Conservation (phyloP, 495 filamentous ascomycete genomes). For the Friedmanniomyces endolithicus region DNA sequence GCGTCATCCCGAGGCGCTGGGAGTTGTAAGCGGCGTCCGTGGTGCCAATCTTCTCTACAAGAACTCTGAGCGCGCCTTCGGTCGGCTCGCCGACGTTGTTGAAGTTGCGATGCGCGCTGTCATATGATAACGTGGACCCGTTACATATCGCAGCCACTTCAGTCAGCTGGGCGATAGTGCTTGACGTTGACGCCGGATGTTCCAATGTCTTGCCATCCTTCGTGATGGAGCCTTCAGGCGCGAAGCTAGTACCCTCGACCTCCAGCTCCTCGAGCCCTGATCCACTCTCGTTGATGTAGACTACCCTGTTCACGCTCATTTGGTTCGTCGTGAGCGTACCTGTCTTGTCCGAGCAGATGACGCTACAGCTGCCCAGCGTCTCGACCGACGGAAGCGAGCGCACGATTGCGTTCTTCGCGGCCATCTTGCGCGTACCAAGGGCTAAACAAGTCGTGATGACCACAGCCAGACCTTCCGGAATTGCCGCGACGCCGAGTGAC, state of each 20-base stretch:
- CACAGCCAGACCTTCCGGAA: constrained; percentile 92
- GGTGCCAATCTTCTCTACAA: constrained; percentile 91
- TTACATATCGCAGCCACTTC: constrained; percentile 90
- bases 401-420: constrained; percentile 93
- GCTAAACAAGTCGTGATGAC: constrained; percentile 97
- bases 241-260: constrained; percentile 88
- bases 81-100: constrained; percentile 90
- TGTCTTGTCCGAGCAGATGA: constrained; percentile 99
- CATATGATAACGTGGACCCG: constrained; percentile 69
- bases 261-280: constrained; percentile 73
- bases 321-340: constrained; percentile 98
- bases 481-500: constrained; percentile 93
- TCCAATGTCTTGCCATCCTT: constrained; percentile 53
- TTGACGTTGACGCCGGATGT: constrained; percentile 62
- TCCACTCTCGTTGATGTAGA: constrained; percentile 63
- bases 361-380: constrained; percentile 95
- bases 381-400: constrained; percentile 93
- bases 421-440: constrained; percentile 94
- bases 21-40: constrained; percentile 46
- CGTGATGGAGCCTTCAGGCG: constrained; percentile 63
- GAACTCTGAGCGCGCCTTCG: constrained; percentile 79
- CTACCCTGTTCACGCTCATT: constrained; percentile 94
- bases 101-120: constrained; percentile 57
- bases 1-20: constrained; percentile 35
- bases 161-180: constrained; percentile 63